phyloP scores from a whole-genome alignment of 1,284 basidiomycete genomes.

The Cryptococcus deneoformans region DNA sequence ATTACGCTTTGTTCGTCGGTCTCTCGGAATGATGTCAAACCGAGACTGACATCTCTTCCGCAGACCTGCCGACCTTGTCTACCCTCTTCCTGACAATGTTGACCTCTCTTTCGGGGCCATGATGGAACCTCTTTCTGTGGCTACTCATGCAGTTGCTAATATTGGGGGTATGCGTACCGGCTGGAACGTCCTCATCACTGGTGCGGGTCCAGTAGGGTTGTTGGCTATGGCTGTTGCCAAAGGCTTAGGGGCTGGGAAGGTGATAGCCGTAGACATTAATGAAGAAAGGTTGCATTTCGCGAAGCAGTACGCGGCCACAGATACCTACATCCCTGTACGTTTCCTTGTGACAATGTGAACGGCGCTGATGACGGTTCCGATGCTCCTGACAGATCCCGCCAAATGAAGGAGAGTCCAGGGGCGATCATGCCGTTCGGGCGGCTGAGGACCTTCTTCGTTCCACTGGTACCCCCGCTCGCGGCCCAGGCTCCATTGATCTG shows the following conservation, averaged over 20 bases:
- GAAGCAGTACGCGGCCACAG: slow-evolving; percentile 80
- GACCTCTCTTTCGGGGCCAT: slow-evolving; percentile 52
- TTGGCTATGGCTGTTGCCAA: slow-evolving; percentile 90
- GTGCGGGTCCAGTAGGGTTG: slow-evolving; percentile 85
- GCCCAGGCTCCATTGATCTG: slow-evolving; percentile 56
- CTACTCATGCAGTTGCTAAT: slow-evolving; percentile 78
- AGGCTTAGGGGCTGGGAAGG: slow-evolving; percentile 74
- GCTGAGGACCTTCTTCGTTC: slow-evolving; percentile 50
- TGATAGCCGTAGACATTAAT: slow-evolving; percentile 85
- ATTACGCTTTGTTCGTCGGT: slow-evolving; percentile 40
- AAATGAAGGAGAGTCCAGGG: slow-evolving; percentile 23
- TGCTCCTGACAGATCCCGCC: slow-evolving; percentile 23
- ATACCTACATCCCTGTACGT: slow-evolving; percentile 64
- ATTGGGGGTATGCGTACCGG: slow-evolving; percentile 70
- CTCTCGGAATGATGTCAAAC: no score
- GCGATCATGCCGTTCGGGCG: slow-evolving; percentile 58
- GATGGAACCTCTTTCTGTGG: slow-evolving; percentile 95
- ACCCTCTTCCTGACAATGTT: slow-evolving; percentile 48
- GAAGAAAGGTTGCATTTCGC: slow-evolving; percentile 81
- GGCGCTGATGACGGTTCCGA: not conserved
- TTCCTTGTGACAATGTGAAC: not conserved
- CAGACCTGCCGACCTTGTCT: slow-evolving; percentile 41
- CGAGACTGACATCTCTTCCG: not conserved
- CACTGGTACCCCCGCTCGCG: slow-evolving; percentile 52
- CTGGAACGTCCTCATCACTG: slow-evolving; percentile 77